Base-by-base conservation (phyloP, 257 asterid genomes). In the Eucommia ulmoides region DNA sequence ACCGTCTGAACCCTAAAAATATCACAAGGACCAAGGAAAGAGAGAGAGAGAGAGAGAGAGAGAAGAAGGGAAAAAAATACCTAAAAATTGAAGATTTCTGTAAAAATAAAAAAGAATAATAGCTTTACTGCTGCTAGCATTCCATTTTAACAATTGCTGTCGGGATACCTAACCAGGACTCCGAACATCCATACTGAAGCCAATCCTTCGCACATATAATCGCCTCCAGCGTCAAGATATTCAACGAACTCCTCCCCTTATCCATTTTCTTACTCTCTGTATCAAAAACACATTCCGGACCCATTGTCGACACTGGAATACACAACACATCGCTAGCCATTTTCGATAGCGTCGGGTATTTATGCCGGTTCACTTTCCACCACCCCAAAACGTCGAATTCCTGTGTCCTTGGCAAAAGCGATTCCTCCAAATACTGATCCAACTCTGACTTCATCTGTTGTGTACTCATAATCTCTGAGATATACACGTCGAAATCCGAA, bases 341-440 rank as follows among this genome's bases (percentile, higher is more conserved):
- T 59, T 62, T 82, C 0, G 93, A 73, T 22, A 89, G 51, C 20
- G 71, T 74, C 0, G 94, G 94, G 65, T 82, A 88, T 60, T 65
- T 74, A 3, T 20, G 20, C 49, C 71, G 64, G 25, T 77, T 76
- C 6, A 38, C 46, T 51, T 60, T 79, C 98, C 98, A 91, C 98
- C 98, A 91, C 15, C 84, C 86, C 69, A 91, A 26, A 8, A 74
- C 94, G 59, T 91, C 95, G 8, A 91, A 78, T 47, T 74, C 93
- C 41, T 86, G 92, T 12, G 51, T 73, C 4, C 80, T 81, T 41
- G 93, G 93, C 58, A 77, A 14, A 50, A 69, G 58, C 1, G 78
- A 20, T 57, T 79, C 95, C 54, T 72, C 80, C 7, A 83, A 73
- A 58, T 83, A 78, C 35, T 56, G 77, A 42, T 74, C 94, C 50